Conservation (phyloP, 2,329 filamentous ascomycete species). For the Xylaria sp. region DNA sequence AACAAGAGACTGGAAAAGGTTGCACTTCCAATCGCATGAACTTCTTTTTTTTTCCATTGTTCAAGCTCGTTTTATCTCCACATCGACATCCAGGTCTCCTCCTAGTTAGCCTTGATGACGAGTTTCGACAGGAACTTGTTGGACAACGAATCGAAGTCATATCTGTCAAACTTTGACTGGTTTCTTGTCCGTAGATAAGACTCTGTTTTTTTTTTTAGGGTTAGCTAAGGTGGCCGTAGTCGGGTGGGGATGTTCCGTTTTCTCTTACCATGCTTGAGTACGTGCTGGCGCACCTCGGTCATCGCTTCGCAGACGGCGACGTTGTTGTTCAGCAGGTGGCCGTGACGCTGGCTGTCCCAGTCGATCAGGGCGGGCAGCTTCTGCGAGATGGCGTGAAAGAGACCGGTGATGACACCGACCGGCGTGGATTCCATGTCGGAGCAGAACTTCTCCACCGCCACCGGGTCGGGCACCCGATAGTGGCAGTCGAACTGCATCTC, state of each 20-base stretch:
- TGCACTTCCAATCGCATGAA: slow-evolving; percentile 19
- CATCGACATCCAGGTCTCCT: slow-evolving; percentile 6
- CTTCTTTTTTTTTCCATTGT: slow-evolving; percentile 5
- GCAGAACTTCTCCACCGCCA: slow-evolving; percentile 91
- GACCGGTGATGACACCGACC: slow-evolving; percentile 91
- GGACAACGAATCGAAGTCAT: slow-evolving; percentile 91
- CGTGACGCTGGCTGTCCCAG: slow-evolving; percentile 91
- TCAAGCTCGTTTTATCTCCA: slow-evolving; percentile 3
- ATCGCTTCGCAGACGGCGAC: slow-evolving; percentile 90
- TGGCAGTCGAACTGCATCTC: slow-evolving; percentile 99
- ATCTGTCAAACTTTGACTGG: slow-evolving; percentile 81
- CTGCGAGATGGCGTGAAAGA: slow-evolving; percentile 97
- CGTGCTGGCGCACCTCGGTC: slow-evolving; percentile 92
- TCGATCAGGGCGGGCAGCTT: slow-evolving; percentile 91
- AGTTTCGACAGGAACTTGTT: slow-evolving; percentile 98
- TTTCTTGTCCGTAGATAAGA: slow-evolving; percentile 80
- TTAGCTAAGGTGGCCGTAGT: slow-evolving; percentile 42
- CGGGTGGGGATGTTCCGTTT: slow-evolving; percentile 18
- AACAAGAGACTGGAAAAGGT: background rate
- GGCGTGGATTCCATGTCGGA: slow-evolving; percentile 95
- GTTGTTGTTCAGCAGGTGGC: slow-evolving; percentile 89
- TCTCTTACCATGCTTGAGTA: slow-evolving; percentile 85
- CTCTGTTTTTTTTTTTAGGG: slow-evolving; percentile 64
- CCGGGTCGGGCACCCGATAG: slow-evolving; percentile 85
- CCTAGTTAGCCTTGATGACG: slow-evolving; percentile 88